Percentiles rank a stretch among this genome's conserved stretches.
phyloP scores from a whole-genome alignment of 495 filamentous ascomycete species.

The Coniosporium apollinis region DNA sequence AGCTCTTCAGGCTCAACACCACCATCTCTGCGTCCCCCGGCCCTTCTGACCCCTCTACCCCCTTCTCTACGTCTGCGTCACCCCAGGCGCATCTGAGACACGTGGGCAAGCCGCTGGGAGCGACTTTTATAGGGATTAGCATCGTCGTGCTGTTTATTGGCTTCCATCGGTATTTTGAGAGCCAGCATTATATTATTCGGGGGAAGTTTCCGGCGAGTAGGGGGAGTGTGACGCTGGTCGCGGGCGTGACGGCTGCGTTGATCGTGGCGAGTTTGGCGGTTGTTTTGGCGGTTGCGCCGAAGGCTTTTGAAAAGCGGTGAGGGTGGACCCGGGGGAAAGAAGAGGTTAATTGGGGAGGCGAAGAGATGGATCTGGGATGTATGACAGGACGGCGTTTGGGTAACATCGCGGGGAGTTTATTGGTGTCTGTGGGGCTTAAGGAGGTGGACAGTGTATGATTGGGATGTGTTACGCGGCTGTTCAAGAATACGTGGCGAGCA shows the following conservation, averaged over 20 bases:
- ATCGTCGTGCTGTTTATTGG: conserved; percentile 77
- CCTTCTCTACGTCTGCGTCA: conserved; percentile 3
- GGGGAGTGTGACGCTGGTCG: conserved; percentile 66
- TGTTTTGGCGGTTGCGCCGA: conserved; percentile 21
- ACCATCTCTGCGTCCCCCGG: conserved; percentile 31
- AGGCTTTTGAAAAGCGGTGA: conserved; percentile 19
- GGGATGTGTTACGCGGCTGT: no score
- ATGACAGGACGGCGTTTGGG: no score
- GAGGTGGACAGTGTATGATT: no score
- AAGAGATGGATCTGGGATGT: no score
- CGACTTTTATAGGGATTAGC: conserved; percentile 77
- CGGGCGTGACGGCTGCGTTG: conserved; percentile 34
- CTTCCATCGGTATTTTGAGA: conserved; percentile 50
- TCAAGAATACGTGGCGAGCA: no score
- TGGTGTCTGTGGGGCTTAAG: no score
- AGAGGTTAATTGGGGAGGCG: no score
- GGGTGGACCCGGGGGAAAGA: no score
- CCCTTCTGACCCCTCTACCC: no score
- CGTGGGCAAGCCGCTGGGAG: conserved; percentile 83
- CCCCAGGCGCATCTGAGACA: conserved; percentile 34
- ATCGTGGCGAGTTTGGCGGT: conserved; percentile 26
- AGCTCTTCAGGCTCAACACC: conserved; percentile 86
- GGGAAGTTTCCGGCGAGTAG: conserved; percentile 90
- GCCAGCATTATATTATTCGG: conserved; percentile 73
- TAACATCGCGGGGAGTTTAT: no score